A percentile compares a stretch with the other conserved stretches of the same genome.
Evolutionary conservation across 176 grass and related monocot genomes (phyloP).

Genomic region (Triticum monococcum): DNA sequence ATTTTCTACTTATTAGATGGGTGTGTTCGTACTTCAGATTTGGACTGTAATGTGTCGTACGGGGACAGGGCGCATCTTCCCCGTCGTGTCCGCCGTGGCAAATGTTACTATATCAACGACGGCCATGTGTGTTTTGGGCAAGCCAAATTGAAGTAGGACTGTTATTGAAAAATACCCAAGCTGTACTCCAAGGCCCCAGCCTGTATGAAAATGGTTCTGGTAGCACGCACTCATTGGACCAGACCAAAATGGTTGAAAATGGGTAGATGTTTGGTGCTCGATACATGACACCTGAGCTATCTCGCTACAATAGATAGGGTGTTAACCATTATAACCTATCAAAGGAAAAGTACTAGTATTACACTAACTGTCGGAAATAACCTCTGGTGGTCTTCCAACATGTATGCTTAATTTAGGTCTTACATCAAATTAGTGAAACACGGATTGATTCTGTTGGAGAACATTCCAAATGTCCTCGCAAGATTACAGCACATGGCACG

Average conservation of each 20-base stretch:
- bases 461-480: not conserved
- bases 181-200: too few relatives aligned
- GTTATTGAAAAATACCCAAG: too few relatives aligned
- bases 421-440: not conserved
- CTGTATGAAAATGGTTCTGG: not conserved
- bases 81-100: not conserved
- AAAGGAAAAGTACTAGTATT: not conserved
- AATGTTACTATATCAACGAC: not conserved
- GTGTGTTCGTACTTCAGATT: not conserved
- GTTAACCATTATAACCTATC: not conserved
- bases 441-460: not conserved
- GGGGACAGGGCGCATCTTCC: slow-evolving; percentile 4
- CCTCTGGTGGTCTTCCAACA: not conserved
- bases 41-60: not conserved
- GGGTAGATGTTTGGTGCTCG: not conserved
- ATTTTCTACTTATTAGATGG: not conserved
- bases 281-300: not conserved
- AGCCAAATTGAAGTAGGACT: not conserved
- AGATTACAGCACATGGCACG: slow-evolving; percentile 14
- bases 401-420: not conserved
- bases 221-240: not conserved
- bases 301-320: not conserved
- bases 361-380: not conserved
- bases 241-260: not conserved
- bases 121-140: not conserved